Base-by-base conservation (phyloP, 129 eudicot genomes). In the Helianthus tuberosus region DNA sequence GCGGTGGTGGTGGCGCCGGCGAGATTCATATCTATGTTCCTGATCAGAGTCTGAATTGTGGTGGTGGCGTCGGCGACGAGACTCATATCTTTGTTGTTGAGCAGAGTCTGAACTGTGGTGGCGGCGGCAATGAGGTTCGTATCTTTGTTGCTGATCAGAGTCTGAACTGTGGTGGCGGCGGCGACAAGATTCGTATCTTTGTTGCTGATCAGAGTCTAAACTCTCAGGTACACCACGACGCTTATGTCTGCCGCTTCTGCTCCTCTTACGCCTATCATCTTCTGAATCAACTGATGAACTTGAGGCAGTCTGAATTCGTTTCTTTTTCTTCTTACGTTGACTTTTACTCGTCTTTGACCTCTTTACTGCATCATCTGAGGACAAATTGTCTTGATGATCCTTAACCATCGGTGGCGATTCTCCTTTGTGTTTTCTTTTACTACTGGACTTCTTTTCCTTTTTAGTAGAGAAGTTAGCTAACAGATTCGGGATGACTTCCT, bases 401-500 rank as follows among this genome's bases (percentile, higher is more conserved):
- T 44, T 44, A 13, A 35, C 27, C 14, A 25, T 35, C 17, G 85
- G 76, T 36, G 89, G 64, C 25, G 71, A 72, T 51, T 74, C 43
- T 44, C 17, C 20, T 62, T 69, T 85, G 68, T 86, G 89, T 81
- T 80, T 84, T 75, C 81, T 73, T 83, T 86, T 89, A 32, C 87
- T 80, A 25, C 69, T 83, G 1, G 91, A 74, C 84, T 79, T 87
- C 87, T 81, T 86, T 79, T 78, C 71, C 74, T 88, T 89, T 66
- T 74, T 86, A 48, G 92, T 63, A 61, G 94, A 77, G 50, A 86
- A 84, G 78, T 86, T 81, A 65, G 91, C 79, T 76, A 93, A 80
- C 84, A 93, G 82, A 16, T 88, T 89, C 6, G 98, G 93, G 43
- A 93, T 84, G 49, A 52, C 69, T 17, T 81, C 86, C 76, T 76